Conservation (phyloP, 108 stramenopile genomes). For the Phaeodactylum tricornutum region DNA sequence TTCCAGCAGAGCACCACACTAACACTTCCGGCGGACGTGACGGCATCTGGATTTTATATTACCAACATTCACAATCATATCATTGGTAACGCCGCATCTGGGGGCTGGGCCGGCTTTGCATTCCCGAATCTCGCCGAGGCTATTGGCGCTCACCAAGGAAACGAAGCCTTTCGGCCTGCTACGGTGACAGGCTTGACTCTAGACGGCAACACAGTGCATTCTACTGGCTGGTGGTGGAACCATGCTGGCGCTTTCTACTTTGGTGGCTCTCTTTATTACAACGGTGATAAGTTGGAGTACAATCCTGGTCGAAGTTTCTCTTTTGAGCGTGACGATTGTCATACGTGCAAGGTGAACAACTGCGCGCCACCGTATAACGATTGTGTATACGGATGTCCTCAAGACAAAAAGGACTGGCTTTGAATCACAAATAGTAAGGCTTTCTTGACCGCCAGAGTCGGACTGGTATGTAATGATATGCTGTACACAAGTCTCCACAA, state of each 20-base stretch:
- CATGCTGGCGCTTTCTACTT: slow-evolving; percentile 33
- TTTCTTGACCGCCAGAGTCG: slow-evolving; percentile 13
- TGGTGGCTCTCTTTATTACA: slow-evolving; percentile 35
- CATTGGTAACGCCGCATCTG: slow-evolving; percentile 32
- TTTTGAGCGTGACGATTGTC: background rate
- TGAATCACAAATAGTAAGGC: slow-evolving; percentile 23
- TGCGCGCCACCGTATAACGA: too few species aligned
- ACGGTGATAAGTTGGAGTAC: slow-evolving; percentile 14
- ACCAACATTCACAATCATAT: slow-evolving; percentile 34
- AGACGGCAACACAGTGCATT: slow-evolving; percentile 32
- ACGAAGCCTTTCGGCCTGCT: slow-evolving; percentile 10
- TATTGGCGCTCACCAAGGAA: slow-evolving; percentile 11
- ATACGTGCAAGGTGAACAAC: too few species aligned
- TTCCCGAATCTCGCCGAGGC: slow-evolving; percentile 18
- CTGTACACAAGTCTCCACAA: too few species aligned
- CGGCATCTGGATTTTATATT: slow-evolving; percentile 34
- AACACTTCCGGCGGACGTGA: slow-evolving; percentile 25
- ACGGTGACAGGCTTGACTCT: slow-evolving; percentile 3
- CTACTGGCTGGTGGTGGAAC: slow-evolving; percentile 26
- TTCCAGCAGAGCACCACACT: slow-evolving; percentile 7
- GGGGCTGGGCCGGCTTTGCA: slow-evolving; percentile 38
- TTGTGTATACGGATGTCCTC: too few species aligned
- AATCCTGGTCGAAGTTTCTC: slow-evolving; percentile 17
- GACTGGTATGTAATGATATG: too few species aligned
- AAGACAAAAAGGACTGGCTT: too few species aligned